Conservation (phyloP, 2,329 filamentous ascomycete species). For the Verticillium zaregamsianum region DNA sequence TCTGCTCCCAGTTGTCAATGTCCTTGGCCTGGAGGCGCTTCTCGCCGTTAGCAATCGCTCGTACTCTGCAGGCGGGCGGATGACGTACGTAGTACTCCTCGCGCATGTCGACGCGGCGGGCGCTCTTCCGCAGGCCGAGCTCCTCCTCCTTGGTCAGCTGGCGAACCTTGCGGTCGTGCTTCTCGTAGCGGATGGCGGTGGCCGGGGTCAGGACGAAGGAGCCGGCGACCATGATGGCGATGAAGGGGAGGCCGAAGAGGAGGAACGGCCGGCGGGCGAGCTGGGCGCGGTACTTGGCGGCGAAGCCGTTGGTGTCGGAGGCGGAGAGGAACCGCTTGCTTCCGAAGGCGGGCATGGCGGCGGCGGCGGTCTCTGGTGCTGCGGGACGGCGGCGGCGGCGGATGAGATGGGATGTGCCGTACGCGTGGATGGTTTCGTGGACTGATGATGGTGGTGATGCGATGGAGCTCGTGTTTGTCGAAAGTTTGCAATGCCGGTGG, state of each 20-base stretch:
- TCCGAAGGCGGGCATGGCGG: constrained; percentile 55
- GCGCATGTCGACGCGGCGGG: constrained; percentile 70
- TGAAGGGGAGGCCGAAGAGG: constrained; percentile 90
- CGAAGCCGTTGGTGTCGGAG: constrained; percentile 63
- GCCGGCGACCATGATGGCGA: constrained; percentile 82
- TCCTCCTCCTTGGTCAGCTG: constrained; percentile 84
- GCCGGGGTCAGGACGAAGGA: constrained; percentile 94
- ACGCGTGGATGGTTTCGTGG: background rate
- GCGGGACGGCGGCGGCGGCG: background rate
- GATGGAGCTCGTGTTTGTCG: background rate
- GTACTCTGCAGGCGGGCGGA: constrained; percentile 3
- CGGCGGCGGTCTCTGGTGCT: constrained; percentile 25
- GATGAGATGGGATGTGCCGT: background rate
- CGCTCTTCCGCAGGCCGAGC: constrained; percentile 69
- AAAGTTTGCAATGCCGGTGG: background rate
- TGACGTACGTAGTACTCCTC: constrained; percentile 81
- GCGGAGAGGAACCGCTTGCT: constrained; percentile 68
- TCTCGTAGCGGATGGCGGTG: constrained; percentile 89
- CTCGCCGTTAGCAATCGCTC: background rate
- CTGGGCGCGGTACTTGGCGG: constrained; percentile 69
- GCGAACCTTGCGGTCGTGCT: constrained; percentile 83
- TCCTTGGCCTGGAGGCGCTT: constrained; percentile 84
- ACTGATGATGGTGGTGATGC: background rate
- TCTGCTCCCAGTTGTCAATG: constrained; percentile 94
- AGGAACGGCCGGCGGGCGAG: constrained; percentile 81